phyloP scores from a whole-genome alignment of 768 basidiomycete species.

The Rubroboletus satanas region DNA sequence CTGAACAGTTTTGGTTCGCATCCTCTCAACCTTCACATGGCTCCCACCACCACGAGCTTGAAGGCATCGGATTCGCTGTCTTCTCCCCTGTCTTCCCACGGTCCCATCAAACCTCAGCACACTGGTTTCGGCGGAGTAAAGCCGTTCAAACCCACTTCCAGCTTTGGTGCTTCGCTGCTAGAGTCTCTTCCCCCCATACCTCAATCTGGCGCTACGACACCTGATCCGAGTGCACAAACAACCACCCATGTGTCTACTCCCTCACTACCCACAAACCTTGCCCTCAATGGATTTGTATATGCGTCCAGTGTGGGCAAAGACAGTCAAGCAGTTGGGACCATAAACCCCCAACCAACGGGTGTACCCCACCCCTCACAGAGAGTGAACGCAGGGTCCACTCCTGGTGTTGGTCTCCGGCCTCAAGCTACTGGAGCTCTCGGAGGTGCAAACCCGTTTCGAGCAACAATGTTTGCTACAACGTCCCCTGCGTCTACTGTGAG shows the following conservation, averaged over 20 bases:
- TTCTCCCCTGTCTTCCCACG: constrained; percentile 41
- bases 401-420: constrained; percentile 51
- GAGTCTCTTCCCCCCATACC: constrained; percentile 74
- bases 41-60: constrained; percentile 39
- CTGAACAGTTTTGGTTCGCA: constrained; percentile 15
- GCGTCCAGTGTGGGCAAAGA: constrained; percentile 14
- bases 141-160: constrained; percentile 79
- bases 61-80: constrained; percentile 47
- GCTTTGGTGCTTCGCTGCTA: constrained; percentile 72
- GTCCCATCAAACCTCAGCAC: constrained; percentile 38
- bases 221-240: constrained; percentile 28
- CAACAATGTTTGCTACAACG: constrained; percentile 49
- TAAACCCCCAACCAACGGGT: constrained; percentile 37
- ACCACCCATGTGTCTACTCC: constrained; percentile 18
- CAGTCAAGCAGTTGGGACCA: constrained; percentile 20
- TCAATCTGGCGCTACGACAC: constrained; percentile 49
- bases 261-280: constrained; percentile 22
- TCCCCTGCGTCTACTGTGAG: constrained; percentile 15
- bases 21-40: constrained; percentile 30
- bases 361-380: constrained; percentile 6
- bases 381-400: constrained; percentile 20
- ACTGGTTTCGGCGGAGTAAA: constrained; percentile 62
- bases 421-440: constrained; percentile 55
- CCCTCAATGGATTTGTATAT: constrained; percentile 9
- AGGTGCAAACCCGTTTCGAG: constrained; percentile 61